These are phyloP conservation scores for Puccinia triticina DNA, from an alignment of 1,284 basidiomycete genomes.

Conservation along the genomic window DNA sequence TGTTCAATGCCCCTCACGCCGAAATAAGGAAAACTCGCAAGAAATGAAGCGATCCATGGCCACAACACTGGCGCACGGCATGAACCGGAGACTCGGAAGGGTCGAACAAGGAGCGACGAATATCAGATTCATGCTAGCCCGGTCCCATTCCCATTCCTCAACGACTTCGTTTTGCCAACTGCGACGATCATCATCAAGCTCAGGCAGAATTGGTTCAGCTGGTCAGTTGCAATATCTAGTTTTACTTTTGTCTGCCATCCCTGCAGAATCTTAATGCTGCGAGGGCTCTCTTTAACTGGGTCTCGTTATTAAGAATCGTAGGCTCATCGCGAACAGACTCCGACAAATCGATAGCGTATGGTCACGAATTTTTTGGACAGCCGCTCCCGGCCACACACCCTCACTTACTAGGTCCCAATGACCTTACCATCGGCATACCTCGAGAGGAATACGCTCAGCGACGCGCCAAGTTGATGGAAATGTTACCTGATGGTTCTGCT, in stretches of 20 bases:
- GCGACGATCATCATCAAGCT: neutral
- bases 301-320: slow-evolving; percentile 18
- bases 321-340: neutral
- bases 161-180: neutral
- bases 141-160: neutral
- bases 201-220: neutral
- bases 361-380: slow-evolving; percentile 27
- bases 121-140: neutral
- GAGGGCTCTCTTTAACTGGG: neutral
- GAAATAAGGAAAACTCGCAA: neutral
- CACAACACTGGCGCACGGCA: neutral
- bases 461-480: slow-evolving; percentile 23
- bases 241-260: neutral
- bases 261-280: neutral
- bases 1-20: too few species aligned
- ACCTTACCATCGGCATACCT: slow-evolving; percentile 24
- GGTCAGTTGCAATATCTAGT: neutral
- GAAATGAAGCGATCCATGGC: neutral
- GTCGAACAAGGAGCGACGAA: neutral
- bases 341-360: neutral
- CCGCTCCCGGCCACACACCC: slow-evolving; percentile 40
- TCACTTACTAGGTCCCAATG: slow-evolving; percentile 12
- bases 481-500: neutral
- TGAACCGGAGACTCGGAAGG: neutral
- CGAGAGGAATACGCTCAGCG: slow-evolving; percentile 23